Evolutionary conservation across 352 stramenopile species (phyloP).

Genomic region (Globisporangium recalcitrans): DNA sequence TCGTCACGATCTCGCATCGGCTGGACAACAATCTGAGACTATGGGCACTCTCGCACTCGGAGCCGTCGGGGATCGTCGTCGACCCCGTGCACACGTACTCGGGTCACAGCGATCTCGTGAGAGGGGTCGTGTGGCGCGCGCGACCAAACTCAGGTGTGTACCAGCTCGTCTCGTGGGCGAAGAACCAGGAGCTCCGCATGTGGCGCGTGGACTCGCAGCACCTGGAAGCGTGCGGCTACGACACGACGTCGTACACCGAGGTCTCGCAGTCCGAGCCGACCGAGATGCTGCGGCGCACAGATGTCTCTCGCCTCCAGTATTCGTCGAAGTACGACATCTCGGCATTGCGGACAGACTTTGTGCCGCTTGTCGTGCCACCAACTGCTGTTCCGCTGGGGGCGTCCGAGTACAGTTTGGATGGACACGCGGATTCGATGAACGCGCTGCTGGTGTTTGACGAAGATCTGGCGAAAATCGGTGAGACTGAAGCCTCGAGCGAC

Average conservation of each 20-base stretch:
- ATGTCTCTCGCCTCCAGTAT: conserved; percentile 29
- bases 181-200: conserved; percentile 74
- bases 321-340: conserved; percentile 67
- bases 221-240: conserved; percentile 54
- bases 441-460: conserved; percentile 65
- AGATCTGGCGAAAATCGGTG: conserved; percentile 51
- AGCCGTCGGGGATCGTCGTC: conserved; percentile 15
- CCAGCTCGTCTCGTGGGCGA: conserved; percentile 75
- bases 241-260: conserved; percentile 34
- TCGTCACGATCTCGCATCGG: conserved; percentile 73
- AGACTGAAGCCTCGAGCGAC: conserved; percentile 19
- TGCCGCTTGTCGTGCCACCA: conserved; percentile 62
- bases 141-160: conserved; percentile 35
- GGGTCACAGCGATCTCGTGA: conserved; percentile 59
- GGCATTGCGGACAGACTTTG: conserved; percentile 67
- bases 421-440: conserved; percentile 38
- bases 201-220: conserved; percentile 65
- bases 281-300: conserved; percentile 19
- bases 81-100: conserved; percentile 60
- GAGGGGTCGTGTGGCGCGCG: conserved; percentile 62
- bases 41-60: conserved; percentile 48
- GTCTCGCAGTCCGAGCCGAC: conserved; percentile 6
- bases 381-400: conserved; percentile 47
- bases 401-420: conserved; percentile 60
- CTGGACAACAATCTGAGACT: conserved; percentile 58